These are phyloP conservation scores for Syzygium oleosum DNA, from an alignment of 345 rosid species.

Conservation along the genomic window DNA sequence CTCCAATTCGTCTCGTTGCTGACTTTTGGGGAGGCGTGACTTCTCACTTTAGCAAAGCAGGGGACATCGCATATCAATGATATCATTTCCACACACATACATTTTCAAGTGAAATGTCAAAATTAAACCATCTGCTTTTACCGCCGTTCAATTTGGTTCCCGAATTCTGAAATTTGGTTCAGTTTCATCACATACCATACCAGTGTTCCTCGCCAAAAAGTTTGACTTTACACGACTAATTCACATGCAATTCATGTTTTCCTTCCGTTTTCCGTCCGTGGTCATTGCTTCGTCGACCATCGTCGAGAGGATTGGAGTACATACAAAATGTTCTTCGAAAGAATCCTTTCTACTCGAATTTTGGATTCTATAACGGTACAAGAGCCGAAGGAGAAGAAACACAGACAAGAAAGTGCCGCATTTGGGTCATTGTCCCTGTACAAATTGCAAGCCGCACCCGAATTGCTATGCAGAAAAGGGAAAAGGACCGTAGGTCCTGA, in stretches of 20 bases:
- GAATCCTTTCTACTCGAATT: not conserved
- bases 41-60: not conserved
- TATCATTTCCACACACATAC: no score
- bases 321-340: not conserved
- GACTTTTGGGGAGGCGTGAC: not conserved
- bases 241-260: not conserved
- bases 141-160: not conserved
- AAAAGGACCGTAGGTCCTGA: not conserved
- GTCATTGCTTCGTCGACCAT: not conserved
- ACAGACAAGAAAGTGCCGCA: not conserved
- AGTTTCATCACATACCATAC: not conserved
- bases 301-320: not conserved
- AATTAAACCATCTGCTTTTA: not conserved
- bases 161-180: not conserved
- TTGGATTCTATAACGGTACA: not conserved
- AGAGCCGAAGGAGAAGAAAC: not conserved
- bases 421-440: not conserved
- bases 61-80: no score
- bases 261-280: not conserved
- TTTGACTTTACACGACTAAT: not conserved
- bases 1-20: not conserved
- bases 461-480: not conserved
- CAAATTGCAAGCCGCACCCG: not conserved
- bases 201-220: not conserved
- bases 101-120: no score